Base-by-base conservation (phyloP, 371 early-diverging fungal species). In the Haplosporangium sp. region DNA sequence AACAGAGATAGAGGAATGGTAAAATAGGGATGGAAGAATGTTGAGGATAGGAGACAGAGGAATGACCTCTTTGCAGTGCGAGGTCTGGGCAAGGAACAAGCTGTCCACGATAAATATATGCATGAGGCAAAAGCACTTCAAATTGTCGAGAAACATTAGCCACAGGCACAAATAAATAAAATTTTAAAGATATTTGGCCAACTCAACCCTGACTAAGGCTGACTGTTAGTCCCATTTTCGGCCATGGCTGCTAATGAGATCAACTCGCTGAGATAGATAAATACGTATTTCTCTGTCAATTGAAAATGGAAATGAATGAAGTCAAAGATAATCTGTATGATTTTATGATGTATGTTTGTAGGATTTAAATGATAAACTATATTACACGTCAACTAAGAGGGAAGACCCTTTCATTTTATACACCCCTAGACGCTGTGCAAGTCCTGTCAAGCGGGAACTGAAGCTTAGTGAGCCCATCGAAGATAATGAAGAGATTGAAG, bases 381-480 rank as follows among this genome's bases (percentile, higher is more conserved):
- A 17, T 69, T 67, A 76, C 6, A 72, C 34, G 48, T 72, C 57
- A 2, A 61, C 58, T 53, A 77, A 42, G 17, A 69, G 9, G 6
- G 72, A 62, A n/a, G 76, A 65, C n/a, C 72, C 77, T 20, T 61
- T 55, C 67, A 65, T 56, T 53, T 66, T 72, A 58, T 63, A 66
- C 13, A 69, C 60, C 0, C 78, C 73, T 4, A 77, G 34, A 17
- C 63, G 68, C 10, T 73, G 69, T 17, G 70, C 78, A 35, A 77
- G 45, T 6, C 69, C 73, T 6, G 67, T 59, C 39, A 77, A 58
- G 38, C 78, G 73, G 7, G 65, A 69, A 3, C 78, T 63, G 34
- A 77, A 17, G 17, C 72, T 64, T 47, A 63, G 35, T 7, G 60
- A 55, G 8, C 52, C 40, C 45, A 50, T 47, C 3, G 50, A 44